A percentile compares a stretch with the other conserved stretches of the same genome.
These are phyloP conservation scores for Aschersonia sp. DNA, from an alignment of 2,329 filamentous ascomycete species.

Conservation along the genomic window DNA sequence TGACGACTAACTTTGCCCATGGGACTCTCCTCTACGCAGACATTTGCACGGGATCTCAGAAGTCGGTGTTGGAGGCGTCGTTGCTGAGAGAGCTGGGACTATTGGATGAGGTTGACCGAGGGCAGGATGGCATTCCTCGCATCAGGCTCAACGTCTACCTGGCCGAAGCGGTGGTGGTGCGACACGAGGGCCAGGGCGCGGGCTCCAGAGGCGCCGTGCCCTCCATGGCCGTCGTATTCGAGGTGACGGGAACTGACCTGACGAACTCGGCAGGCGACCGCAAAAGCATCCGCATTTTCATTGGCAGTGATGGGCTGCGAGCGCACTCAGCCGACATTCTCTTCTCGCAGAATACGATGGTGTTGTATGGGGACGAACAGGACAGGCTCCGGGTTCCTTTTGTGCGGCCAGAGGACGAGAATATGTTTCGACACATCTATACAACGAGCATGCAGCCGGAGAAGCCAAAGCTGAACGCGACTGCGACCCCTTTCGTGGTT, in stretches of 20 bases:
- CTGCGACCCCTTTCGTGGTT: conserved; percentile 25
- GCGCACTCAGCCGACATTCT: conserved; percentile 80
- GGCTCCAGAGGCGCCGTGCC: conserved; percentile 62
- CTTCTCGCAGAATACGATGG: conserved; percentile 83
- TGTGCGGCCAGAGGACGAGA: conserved; percentile 80
- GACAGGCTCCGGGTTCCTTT: conserved; percentile 84
- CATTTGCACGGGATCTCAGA: conserved; percentile 81
- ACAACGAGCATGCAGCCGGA: conserved; percentile 43
- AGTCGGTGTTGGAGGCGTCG: conserved; percentile 64
- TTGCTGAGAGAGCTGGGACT: conserved; percentile 65
- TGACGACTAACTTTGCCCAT: conserved; percentile 82
- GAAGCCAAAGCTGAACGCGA: conserved; percentile 44
- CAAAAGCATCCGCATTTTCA: conserved; percentile 66
- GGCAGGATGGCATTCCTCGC: conserved; percentile 49
- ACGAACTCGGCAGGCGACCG: conserved; percentile 17
- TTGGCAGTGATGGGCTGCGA: conserved; percentile 79
- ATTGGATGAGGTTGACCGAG: conserved; percentile 47
- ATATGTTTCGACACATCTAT: conserved; percentile 61
- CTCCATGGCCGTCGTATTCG: conserved; percentile 65
- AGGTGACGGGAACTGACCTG: conserved; percentile 48
- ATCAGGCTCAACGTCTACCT: conserved; percentile 77
- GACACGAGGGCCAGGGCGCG: conserved; percentile 54
- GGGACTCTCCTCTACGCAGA: conserved; percentile 81
- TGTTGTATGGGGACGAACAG: conserved; percentile 72
- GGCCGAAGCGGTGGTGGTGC: conserved; percentile 74